Percentiles rank a stretch among this genome's conserved stretches.
Conservation (phyloP, 73 alveolate genomes). For the Paramecium tetraurelia region DNA sequence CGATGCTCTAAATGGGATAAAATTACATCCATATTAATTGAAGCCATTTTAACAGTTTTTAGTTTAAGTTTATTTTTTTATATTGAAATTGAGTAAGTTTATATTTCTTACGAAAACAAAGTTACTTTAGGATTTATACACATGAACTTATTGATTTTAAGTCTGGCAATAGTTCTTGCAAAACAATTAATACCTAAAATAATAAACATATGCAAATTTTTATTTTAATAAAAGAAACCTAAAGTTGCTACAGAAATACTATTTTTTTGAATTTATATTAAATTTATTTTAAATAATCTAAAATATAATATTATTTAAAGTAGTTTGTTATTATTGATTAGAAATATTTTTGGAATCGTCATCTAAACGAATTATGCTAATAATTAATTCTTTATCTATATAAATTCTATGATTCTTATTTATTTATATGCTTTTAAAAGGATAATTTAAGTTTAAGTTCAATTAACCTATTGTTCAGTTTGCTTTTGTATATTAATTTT, state of each 20-base stretch:
- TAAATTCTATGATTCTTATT: background rate
- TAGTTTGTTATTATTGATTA: no score
- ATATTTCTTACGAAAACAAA: background rate
- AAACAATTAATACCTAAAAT: background rate
- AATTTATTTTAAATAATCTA: no score
- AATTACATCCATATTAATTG: background rate
- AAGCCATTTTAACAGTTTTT: background rate
- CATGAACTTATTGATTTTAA: background rate
- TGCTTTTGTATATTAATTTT: no score
- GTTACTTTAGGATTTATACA: background rate
- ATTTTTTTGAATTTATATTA: background rate
- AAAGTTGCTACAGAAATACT: background rate
- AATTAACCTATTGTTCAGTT: no score
- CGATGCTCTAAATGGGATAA: background rate
- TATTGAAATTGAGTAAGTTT: background rate
- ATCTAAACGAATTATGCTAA: no score
- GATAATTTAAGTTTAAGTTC: no score
- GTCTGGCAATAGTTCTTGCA: background rate
- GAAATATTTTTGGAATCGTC: no score
- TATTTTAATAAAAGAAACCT: background rate
- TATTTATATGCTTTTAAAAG: no score
- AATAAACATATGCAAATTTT: background rate
- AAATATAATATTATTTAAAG: no score
- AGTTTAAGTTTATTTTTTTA: background rate
- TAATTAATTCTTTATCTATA: no score